Base-by-base conservation (phyloP, 805 yeast genomes). In the Candida oleophila region DNA sequence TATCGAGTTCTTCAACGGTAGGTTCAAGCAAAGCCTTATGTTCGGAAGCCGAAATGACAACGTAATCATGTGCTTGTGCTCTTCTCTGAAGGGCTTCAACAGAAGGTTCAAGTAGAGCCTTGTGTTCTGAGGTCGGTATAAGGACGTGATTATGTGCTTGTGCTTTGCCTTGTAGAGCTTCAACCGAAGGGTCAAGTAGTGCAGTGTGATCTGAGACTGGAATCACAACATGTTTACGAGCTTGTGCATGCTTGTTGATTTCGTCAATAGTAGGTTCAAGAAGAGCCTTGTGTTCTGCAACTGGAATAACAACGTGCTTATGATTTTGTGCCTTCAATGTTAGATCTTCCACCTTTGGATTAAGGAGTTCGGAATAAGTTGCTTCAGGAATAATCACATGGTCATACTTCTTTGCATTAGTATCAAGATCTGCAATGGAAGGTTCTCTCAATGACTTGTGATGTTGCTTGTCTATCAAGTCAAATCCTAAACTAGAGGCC, bases 31-130 rank as follows among this genome's bases (percentile, higher is more conserved):
- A 14, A 15, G 37, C 12, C 18, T 34, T 34, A 8, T 28, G 12
- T 12, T 9, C 8, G 32, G 8, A 12, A 28, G 32, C 12, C 12
- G 38, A 11, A 16, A 36, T 16, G 3, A 36, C 38, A 9, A 15
- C 38, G 11, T 15, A 3, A 15, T 36, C 38, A 36, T 36, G 16
- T 4, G 38, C 38, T 9, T 28, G 32, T 9, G 32, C 32, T 12
- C 12, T 28, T 12, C 7, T n/a, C 7, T 8, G 7, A 36, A 71
- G 45, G 2, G 49, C 51, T 3, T 57, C 57, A 40, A 58, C 64
- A 4, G 56, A 56, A 1, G 45, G 28, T 15, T 43, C 20, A 59
- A 43, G 2, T 11, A 43, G 33, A 3, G 19, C 25, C 14, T 47
- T 38, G 38, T 46, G 49, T 14, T 50, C 57, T 4, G 42, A 47